Conservation (phyloP, 73 alveolate species). For the Paramecium bursaria region DNA sequence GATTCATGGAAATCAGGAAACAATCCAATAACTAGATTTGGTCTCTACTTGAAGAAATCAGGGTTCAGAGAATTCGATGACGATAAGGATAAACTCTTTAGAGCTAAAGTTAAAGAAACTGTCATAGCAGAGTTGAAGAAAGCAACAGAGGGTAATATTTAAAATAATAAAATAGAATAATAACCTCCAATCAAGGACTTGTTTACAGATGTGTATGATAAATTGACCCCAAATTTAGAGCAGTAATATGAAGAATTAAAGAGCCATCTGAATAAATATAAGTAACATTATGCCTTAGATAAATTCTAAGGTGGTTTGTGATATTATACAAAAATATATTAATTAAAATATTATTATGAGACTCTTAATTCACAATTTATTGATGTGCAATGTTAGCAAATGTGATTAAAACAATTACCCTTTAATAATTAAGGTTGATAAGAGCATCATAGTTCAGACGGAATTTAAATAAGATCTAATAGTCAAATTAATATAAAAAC, state of each 20-base stretch:
- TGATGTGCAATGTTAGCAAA: constrained; percentile 68
- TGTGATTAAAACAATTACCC: constrained; percentile 66
- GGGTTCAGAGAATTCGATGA: constrained; percentile 75
- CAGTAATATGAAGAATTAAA: constrained; percentile 74
- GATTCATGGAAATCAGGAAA: constrained; percentile 69
- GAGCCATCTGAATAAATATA: constrained; percentile 75
- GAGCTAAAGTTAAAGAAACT: constrained; percentile 51
- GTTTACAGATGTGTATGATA: constrained; percentile 84
- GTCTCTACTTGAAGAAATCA: constrained; percentile 63
- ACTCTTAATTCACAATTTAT: constrained; percentile 70
- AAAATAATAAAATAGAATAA: constrained; percentile 67
- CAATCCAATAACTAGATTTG: constrained; percentile 73
- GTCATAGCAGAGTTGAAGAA: constrained; percentile 69
- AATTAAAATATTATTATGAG: constrained; percentile 73
- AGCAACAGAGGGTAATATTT: constrained; percentile 73
- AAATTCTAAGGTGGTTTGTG: constrained; percentile 61
- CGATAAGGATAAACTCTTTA: constrained; percentile 57
- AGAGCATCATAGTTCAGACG: constrained; percentile 40
- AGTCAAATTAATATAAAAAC: constrained; percentile 59
- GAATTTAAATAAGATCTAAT: constrained; percentile 70
- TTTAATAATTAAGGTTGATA: constrained; percentile 37
- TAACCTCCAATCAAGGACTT: constrained; percentile 77
- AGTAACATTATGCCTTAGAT: constrained; percentile 72
- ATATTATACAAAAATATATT: no score
- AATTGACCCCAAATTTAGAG: constrained; percentile 74